A percentile compares a stretch with the other conserved stretches of the same genome.
These are phyloP conservation scores for Sporodiniella umbellata DNA, from an alignment of 371 early-diverging fungal genomes.

Conservation along the genomic window DNA sequence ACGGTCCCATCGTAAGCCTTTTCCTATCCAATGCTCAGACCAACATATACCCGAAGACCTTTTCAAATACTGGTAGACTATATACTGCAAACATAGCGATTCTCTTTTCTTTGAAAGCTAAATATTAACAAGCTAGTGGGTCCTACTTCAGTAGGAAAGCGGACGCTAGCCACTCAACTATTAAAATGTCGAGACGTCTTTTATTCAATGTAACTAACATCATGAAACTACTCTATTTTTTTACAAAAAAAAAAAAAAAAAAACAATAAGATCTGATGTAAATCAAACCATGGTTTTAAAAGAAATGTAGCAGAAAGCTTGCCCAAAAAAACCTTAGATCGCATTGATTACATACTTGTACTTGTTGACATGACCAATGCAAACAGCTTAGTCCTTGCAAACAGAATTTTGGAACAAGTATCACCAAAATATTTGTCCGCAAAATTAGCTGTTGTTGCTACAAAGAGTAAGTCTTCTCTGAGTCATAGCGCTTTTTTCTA, in stretches of 20 bases:
- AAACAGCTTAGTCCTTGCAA: slow-evolving; percentile 11
- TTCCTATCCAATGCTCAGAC: slow-evolving; percentile 22
- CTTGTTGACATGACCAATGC: slow-evolving; percentile 31
- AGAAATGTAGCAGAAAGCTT: slow-evolving; percentile 25
- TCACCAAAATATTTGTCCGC: slow-evolving; percentile 14
- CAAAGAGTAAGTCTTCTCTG: slow-evolving; percentile 22
- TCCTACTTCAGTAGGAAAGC: slow-evolving; percentile 28
- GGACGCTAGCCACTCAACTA: slow-evolving; percentile 26
- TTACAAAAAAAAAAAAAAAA: too few relatives aligned
- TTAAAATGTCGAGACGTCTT: slow-evolving; percentile 20
- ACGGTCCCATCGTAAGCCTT: neutral
- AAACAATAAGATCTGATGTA: neutral
- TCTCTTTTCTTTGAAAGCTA: neutral
- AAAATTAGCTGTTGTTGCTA: slow-evolving; percentile 25
- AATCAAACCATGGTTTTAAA: neutral
- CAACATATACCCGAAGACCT: slow-evolving; percentile 30
- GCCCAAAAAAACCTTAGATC: slow-evolving; percentile 3
- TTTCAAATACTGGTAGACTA: slow-evolving; percentile 29
- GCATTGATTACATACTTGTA: slow-evolving; percentile 26
- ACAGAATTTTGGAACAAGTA: slow-evolving; percentile 7
- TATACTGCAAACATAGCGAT: neutral
- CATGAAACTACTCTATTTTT: too few relatives aligned
- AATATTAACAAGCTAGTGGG: slow-evolving; percentile 25
- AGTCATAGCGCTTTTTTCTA: neutral
- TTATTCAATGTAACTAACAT: slow-evolving; percentile 23